Evolutionary conservation across 192 early-diverging fungal species (phyloP).

Genomic region (Entomortierella lignicola): DNA sequence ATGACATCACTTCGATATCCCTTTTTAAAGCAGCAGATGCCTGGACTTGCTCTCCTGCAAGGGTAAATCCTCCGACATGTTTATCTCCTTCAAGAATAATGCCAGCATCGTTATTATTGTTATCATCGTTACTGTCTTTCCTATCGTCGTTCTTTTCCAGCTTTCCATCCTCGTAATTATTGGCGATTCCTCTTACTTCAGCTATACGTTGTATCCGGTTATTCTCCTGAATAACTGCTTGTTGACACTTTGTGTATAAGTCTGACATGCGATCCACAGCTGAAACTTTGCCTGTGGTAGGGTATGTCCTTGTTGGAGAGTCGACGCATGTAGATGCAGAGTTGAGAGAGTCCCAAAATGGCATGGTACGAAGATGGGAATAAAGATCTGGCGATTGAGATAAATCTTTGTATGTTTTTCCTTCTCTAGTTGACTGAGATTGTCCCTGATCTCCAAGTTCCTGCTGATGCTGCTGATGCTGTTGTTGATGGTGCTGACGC

Average conservation of each 20-base stretch:
- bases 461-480: neutral
- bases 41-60: neutral
- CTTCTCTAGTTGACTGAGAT: neutral
- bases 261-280: neutral
- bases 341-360: constrained; percentile 1
- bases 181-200: neutral
- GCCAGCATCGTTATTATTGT: neutral
- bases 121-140: neutral
- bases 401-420: neutral
- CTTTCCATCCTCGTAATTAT: neutral
- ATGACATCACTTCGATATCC: constrained; percentile 11
- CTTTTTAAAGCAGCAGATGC: neutral
- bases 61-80: neutral
- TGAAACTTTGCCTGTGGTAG: neutral
- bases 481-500: neutral
- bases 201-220: neutral
- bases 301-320: constrained; percentile 2
- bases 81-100: neutral
- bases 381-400: neutral
- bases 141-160: neutral
- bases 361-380: neutral
- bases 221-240: no score
- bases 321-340: constrained; percentile 13
- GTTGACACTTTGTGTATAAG: constrained; percentile 1
- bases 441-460: neutral